phyloP scores from a whole-genome alignment of 202 grass and related monocot species.

The Schoenoplectus tabernaemontani region DNA sequence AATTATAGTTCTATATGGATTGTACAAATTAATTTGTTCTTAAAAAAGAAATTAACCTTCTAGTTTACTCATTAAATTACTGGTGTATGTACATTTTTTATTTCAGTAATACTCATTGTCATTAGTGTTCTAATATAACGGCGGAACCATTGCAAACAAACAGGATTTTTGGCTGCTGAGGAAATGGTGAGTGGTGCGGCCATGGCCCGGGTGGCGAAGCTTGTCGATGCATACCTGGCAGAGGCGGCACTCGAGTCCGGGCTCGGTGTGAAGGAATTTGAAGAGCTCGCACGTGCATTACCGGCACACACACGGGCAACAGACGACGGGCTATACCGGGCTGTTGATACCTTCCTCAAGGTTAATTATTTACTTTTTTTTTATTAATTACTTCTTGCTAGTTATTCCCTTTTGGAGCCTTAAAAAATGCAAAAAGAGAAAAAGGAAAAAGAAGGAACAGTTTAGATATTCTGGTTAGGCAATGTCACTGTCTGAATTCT shows the following conservation, averaged over 20 bases:
- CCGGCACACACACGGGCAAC: constrained; percentile 62
- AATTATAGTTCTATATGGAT: not conserved
- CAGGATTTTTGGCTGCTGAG: constrained; percentile 16
- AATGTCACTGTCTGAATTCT: not conserved
- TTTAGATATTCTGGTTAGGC: not conserved
- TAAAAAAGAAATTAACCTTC: too few relatives aligned
- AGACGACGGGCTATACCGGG: constrained; percentile 83
- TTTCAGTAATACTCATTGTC: too few relatives aligned
- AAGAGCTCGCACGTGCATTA: constrained; percentile 68
- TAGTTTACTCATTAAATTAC: too few relatives aligned
- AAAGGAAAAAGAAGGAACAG: not conserved
- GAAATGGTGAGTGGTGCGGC: constrained; percentile 24
- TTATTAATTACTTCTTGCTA: not conserved
- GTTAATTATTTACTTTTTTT: too few relatives aligned
- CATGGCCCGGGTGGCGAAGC: constrained; percentile 61
- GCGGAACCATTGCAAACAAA: not conserved
- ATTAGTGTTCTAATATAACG: not conserved
- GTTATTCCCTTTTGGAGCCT: not conserved
- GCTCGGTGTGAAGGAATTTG: constrained; percentile 53
- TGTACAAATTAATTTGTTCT: too few relatives aligned
- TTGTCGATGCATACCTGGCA: constrained; percentile 83
- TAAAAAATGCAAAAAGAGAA: too few relatives aligned
- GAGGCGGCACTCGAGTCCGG: constrained; percentile 71
- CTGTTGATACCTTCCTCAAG: constrained; percentile 93
- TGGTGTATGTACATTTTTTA: too few relatives aligned